phyloP scores from a whole-genome alignment of 345 rosid species.

The Geranium brycei region DNA sequence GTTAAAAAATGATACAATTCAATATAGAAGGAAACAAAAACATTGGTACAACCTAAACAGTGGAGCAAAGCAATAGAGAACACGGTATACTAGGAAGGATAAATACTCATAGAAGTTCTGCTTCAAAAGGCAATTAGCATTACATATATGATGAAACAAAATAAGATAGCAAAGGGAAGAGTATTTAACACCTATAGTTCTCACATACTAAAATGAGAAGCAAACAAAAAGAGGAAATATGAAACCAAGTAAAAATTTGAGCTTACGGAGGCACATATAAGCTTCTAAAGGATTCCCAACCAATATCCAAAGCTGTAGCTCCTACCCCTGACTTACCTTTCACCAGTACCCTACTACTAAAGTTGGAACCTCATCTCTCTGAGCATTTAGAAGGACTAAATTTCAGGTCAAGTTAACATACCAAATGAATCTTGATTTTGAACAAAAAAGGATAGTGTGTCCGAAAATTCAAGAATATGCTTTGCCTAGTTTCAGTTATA shows the following conservation, averaged over 20 bases:
- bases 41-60: neutral
- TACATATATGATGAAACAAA: no score
- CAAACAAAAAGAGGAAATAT: neutral
- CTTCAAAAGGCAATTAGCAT: neutral
- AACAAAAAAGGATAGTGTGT: neutral
- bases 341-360: neutral
- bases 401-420: neutral
- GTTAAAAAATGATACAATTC: no score
- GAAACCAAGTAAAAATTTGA: neutral
- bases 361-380: neutral
- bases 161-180: neutral
- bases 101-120: neutral
- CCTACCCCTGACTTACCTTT: neutral
- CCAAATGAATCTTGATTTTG: neutral
- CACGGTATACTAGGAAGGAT: neutral
- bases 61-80: neutral
- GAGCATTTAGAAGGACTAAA: neutral
- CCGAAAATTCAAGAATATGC: neutral
- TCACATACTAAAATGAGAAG: neutral
- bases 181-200: neutral
- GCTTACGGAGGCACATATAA: neutral
- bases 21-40: no score
- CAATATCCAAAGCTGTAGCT: neutral
- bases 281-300: neutral
- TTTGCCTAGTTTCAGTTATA: neutral